Percentiles rank a stretch among this genome's conserved stretches.
phyloP scores from a whole-genome alignment of 768 basidiomycete species.

The Mrakia gelida region DNA sequence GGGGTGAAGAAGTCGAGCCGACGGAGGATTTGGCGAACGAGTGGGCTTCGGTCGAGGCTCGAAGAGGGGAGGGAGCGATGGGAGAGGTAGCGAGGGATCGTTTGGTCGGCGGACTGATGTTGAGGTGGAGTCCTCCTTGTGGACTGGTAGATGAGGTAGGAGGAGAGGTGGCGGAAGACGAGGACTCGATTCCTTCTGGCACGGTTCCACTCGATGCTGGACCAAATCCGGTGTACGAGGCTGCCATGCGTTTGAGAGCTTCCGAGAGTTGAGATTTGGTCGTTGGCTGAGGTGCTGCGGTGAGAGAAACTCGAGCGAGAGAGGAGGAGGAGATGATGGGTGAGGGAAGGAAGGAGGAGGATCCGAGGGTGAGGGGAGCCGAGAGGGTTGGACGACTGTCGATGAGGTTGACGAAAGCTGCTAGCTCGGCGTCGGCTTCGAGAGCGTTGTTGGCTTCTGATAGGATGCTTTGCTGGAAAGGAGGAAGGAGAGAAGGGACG shows the following conservation, averaged over 20 bases:
- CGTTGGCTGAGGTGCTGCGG: not conserved
- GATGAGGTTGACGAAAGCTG: conserved; percentile 23
- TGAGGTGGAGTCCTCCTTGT: not conserved
- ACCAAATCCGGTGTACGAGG: conserved; percentile 3
- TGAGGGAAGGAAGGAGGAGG: conserved; percentile 13
- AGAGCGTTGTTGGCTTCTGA: conserved; percentile 15
- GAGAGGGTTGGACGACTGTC: conserved; percentile 17
- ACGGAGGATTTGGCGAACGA: not conserved
- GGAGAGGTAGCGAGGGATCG: not conserved
- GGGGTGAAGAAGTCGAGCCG: not conserved
- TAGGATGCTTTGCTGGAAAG: conserved; percentile 4
- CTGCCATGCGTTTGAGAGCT: conserved; percentile 22
- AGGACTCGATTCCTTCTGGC: not conserved
- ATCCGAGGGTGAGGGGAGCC: conserved; percentile 12
- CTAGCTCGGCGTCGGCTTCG: conserved; percentile 20
- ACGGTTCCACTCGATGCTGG: not conserved
- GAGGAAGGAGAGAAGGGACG: not conserved
- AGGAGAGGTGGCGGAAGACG: not conserved
- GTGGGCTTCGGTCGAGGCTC: conserved; percentile 6
- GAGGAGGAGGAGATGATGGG: not conserved
- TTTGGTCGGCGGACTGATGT: not conserved
- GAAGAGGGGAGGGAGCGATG: conserved; percentile 18
- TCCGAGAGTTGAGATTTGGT: conserved; percentile 25
- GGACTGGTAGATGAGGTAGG: not conserved
- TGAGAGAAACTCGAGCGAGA: not conserved